Conservation (phyloP, 148 eudicot species). For the Spergularia marina region DNA sequence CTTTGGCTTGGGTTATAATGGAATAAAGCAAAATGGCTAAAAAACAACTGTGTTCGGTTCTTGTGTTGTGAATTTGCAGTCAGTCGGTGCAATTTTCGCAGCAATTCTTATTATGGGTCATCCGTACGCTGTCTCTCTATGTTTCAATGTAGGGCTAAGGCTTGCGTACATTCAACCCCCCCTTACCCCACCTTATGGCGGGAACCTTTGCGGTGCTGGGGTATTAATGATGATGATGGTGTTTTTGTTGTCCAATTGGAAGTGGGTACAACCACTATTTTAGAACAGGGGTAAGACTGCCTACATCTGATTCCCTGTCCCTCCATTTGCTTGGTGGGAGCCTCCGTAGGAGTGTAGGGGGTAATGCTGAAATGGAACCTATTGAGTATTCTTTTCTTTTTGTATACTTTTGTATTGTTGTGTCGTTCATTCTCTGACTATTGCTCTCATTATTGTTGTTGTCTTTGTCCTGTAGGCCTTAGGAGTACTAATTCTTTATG, state of each 20-base stretch:
- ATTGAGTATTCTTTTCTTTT: not conserved
- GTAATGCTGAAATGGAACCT: not conserved
- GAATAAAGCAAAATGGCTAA: not conserved
- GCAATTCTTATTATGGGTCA: too few relatives aligned
- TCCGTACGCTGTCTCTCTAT: too few relatives aligned
- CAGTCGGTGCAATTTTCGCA: too few relatives aligned
- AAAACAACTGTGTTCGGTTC: not conserved
- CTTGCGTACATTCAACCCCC: too few relatives aligned
- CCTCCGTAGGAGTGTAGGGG: not conserved
- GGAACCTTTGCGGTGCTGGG: too few relatives aligned
- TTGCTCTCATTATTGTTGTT: not conserved
- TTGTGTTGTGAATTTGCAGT: too few relatives aligned
- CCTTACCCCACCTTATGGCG: too few relatives aligned
- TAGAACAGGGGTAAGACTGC: not conserved
- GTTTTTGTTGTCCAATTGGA: too few relatives aligned
- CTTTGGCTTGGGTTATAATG: too few relatives aligned
- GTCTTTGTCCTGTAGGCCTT: conserved; percentile 50
- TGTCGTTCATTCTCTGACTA: not conserved
- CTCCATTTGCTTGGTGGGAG: not conserved
- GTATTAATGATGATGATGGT: not conserved
- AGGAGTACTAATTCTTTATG: conserved; percentile 69
- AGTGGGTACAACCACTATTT: not conserved
- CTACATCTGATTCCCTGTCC: not conserved
- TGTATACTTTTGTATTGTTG: not conserved
- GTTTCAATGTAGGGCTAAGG: too few relatives aligned